Conservation (phyloP, 1,284 basidiomycete genomes). For the Heterobasidion annosum region DNA sequence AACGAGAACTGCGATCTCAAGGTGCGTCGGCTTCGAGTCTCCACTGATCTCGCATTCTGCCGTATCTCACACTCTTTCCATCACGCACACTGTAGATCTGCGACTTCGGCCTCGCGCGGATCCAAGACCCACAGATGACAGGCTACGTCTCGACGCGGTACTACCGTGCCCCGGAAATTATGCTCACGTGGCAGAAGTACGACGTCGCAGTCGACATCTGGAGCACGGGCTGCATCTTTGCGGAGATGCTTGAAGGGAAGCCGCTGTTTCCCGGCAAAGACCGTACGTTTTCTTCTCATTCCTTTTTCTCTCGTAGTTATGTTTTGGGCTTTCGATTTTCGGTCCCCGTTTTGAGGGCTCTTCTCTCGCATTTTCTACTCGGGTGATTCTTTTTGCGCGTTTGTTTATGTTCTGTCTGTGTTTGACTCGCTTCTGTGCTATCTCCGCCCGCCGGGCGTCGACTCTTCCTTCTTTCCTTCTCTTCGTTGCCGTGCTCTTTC, state of each 20-base stretch:
- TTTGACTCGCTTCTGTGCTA: no score
- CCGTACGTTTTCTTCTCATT: conserved; percentile 41
- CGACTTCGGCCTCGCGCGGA: conserved; percentile 95
- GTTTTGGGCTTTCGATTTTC: neutral
- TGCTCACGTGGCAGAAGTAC: conserved; percentile 99
- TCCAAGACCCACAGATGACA: conserved; percentile 99
- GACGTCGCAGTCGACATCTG: conserved; percentile 99
- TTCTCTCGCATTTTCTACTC: neutral
- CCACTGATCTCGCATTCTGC: neutral
- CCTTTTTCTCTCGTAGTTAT: conserved; percentile 2
- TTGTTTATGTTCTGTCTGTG: no score
- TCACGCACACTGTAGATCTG: conserved; percentile 62
- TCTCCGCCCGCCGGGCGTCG: no score
- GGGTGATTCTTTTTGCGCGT: no score
- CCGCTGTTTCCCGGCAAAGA: conserved; percentile 99
- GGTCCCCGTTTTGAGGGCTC: neutral
- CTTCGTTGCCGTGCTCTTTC: neutral
- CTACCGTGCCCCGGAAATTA: conserved; percentile 99
- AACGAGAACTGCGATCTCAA: conserved; percentile 99
- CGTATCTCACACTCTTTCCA: no score
- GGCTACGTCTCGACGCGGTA: conserved; percentile 99
- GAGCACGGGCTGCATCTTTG: conserved; percentile 99
- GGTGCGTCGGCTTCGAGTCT: conserved; percentile 22
- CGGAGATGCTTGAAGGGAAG: conserved; percentile 99
- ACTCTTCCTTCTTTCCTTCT: neutral